These are phyloP conservation scores for Pseudoturritis turrita DNA, from an alignment of 345 rosid species.

Conservation along the genomic window DNA sequence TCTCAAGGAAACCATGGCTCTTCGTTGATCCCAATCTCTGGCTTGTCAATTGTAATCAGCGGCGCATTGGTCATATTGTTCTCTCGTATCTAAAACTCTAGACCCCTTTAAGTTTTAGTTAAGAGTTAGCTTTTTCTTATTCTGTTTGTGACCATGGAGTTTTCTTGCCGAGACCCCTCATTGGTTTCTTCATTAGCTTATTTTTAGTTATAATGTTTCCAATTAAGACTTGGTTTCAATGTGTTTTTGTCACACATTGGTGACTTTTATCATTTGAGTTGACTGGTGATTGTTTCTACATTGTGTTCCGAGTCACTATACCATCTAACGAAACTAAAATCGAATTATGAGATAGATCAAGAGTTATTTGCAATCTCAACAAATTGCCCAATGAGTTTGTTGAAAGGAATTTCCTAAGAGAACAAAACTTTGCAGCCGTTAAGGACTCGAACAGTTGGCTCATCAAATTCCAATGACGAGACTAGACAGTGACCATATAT, in stretches of 20 bases:
- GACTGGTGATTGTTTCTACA: neutral
- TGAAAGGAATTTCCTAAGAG: neutral
- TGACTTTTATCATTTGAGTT: neutral
- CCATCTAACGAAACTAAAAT: neutral
- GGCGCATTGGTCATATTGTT: conserved; percentile 14
- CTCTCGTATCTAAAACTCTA: neutral
- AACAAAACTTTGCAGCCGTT: neutral
- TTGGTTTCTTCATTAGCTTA: neutral
- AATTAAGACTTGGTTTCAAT: neutral
- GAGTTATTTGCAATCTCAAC: neutral
- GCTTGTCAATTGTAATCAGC: conserved; percentile 2
- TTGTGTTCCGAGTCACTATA: neutral
- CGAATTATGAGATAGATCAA: neutral
- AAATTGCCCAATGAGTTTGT: no score
- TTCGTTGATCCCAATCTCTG: conserved; percentile 15
- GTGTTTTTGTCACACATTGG: neutral
- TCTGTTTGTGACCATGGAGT: neutral
- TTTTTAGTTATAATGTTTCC: neutral
- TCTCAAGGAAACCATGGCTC: conserved; percentile 16
- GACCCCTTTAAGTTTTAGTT: neutral
- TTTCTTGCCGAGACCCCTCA: neutral
- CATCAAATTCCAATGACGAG: neutral
- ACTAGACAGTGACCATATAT: no score
- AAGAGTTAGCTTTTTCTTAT: neutral
- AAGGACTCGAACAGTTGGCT: neutral